Evolutionary conservation across 495 filamentous ascomycete genomes (phyloP).

Genomic region (Talaromyces borbonicus): DNA sequence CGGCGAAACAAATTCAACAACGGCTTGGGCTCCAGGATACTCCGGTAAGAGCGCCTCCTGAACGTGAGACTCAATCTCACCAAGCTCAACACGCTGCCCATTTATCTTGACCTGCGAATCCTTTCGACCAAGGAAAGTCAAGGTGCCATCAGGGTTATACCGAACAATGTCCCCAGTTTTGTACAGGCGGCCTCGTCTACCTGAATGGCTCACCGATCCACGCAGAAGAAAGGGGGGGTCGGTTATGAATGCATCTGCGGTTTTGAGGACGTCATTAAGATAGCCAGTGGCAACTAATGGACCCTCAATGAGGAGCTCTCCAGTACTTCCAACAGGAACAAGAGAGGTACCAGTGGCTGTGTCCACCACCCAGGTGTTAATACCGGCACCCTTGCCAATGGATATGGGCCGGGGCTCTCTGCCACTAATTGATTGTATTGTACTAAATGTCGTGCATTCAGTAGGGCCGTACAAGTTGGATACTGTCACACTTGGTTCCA

Average conservation of each 20-base stretch:
- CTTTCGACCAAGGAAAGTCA: slow-evolving; percentile 34
- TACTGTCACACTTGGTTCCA: not conserved
- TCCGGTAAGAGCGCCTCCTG: no score
- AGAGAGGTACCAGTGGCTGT: slow-evolving; percentile 48
- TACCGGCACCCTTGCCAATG: slow-evolving; percentile 47
- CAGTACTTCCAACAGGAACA: slow-evolving; percentile 47
- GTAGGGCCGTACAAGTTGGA: not conserved
- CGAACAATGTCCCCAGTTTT: slow-evolving; percentile 26
- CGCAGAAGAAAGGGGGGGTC: slow-evolving; percentile 29
- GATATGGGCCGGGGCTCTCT: slow-evolving; percentile 30
- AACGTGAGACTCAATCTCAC: slow-evolving; percentile 49
- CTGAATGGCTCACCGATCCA: slow-evolving; percentile 7
- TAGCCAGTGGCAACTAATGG: slow-evolving; percentile 64
- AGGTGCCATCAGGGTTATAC: slow-evolving; percentile 29
- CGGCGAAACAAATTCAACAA: not conserved
- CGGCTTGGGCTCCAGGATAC: not conserved
- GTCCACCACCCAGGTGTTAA: slow-evolving; percentile 43
- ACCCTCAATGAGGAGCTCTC: slow-evolving; percentile 67
- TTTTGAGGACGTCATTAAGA: slow-evolving; percentile 48
- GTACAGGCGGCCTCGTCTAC: no score
- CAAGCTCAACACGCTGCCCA: slow-evolving; percentile 45
- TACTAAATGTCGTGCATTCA: not conserved
- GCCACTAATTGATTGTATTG: slow-evolving; percentile 1
- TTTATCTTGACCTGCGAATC: slow-evolving; percentile 45
- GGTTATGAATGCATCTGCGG: slow-evolving; percentile 47